Percentiles rank a stretch among this genome's conserved stretches.
Conservation (phyloP, 2,329 filamentous ascomycete species). For the Pseudopyricularia javanii region DNA sequence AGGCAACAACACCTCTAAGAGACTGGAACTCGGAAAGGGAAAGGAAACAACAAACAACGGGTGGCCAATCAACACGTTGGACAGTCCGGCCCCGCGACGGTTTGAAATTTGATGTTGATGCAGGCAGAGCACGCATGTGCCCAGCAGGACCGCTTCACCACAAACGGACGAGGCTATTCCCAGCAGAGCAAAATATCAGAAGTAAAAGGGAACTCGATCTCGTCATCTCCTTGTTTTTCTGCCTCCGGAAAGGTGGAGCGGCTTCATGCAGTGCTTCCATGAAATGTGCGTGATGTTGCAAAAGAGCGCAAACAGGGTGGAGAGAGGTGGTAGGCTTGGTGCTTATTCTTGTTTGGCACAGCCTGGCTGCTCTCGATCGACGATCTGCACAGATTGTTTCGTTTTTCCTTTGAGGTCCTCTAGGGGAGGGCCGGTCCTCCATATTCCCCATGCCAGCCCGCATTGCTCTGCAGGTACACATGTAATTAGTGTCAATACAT, state of each 20-base stretch:
- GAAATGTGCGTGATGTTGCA: neutral
- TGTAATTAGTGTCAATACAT: too few relatives aligned
- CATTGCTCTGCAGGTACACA: neutral
- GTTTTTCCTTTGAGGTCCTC: neutral
- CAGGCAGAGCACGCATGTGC: neutral
- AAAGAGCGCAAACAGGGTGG: neutral
- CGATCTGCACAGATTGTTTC: neutral
- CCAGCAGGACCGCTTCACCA: neutral
- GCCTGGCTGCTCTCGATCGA: neutral
- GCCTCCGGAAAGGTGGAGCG: neutral
- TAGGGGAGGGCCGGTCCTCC: neutral
- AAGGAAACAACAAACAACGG: neutral
- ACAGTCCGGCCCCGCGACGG: neutral
- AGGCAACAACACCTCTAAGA: neutral
- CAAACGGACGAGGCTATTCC: neutral
- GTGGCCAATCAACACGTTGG: neutral
- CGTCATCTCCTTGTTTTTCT: neutral
- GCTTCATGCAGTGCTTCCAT: neutral
- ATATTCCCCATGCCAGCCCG: neutral
- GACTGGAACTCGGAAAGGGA: neutral
- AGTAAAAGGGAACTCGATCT: too few relatives aligned
- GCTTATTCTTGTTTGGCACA: neutral
- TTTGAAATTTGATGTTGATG: neutral
- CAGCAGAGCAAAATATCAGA: neutral
- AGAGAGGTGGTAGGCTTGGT: neutral